A percentile compares a stretch with the other conserved stretches of the same genome.
Conservation (phyloP, 768 basidiomycete genomes). For the Cyclocybe aegerita region DNA sequence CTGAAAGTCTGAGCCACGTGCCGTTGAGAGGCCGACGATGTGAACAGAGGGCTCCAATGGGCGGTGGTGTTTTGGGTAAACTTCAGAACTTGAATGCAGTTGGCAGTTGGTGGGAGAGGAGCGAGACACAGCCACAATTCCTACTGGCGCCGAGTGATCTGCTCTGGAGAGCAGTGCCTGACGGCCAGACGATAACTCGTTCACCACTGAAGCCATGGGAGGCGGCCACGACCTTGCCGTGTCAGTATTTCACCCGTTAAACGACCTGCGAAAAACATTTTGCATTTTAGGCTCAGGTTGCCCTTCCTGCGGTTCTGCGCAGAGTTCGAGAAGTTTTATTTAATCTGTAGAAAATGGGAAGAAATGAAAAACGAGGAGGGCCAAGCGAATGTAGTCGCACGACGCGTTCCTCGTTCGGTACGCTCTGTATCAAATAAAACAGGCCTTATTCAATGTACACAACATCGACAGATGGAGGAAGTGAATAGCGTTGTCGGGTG, state of each 20-base stretch:
- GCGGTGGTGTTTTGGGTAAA: slow-evolving; percentile 12
- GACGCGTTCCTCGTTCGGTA: too few species aligned
- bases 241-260: not conserved
- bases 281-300: not conserved
- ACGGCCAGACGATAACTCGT: too few species aligned
- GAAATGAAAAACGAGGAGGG: too few species aligned
- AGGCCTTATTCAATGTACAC: too few species aligned
- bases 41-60: slow-evolving; percentile 16
- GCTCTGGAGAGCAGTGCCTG: too few species aligned
- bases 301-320: slow-evolving; percentile 6
- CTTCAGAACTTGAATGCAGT: slow-evolving; percentile 8
- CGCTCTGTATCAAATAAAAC: too few species aligned
- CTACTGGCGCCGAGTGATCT: not conserved
- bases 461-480: too few species aligned
- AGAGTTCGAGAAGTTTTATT: slow-evolving; percentile 9
- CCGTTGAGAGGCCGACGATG: slow-evolving; percentile 20
- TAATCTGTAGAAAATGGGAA: too few species aligned
- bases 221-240: slow-evolving; percentile 1
- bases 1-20: slow-evolving; percentile 20
- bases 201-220: too few species aligned
- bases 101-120: slow-evolving; percentile 13
- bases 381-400: too few species aligned
- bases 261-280: slow-evolving; percentile 5
- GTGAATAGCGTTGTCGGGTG: too few species aligned
- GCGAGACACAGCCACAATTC: slow-evolving; percentile 14